Base-by-base conservation (phyloP, 257 asterid genomes). In the Nicotiana paniculata region DNA sequence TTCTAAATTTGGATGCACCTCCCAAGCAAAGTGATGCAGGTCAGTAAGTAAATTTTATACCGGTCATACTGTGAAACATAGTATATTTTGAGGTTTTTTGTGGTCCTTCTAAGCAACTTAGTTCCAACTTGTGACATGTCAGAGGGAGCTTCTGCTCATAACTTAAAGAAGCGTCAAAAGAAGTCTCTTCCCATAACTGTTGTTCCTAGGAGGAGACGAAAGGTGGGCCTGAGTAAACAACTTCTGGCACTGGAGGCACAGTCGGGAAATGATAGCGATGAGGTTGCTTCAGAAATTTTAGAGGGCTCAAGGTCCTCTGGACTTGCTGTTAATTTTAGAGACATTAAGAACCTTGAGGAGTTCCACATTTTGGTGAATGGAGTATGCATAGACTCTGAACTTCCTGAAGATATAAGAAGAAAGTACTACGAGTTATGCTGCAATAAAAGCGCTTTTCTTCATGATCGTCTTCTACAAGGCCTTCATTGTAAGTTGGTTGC, bases 281-380 rank as follows among this genome's bases (percentile, higher is more conserved):
- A 90, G 84, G 94, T 93, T 77, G 93, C 92, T 62, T 93, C 97
- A 2, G 97, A 93, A 81, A 91, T 90, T 61, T 69, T 93, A 64
- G 94, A 93, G 81, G 90, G 93, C 39, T 85, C 92, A 74, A 89
- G 87, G 66, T 83, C 77, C 85, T 86, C 85, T 2, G 87, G 66
- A 81, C 85, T 90, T 17, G 74, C 88, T 13, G 35, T 58, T n/a
- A 85, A 62, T 33, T 86, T 90, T 43, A 87, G 86, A 78, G 96
- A 93, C 61, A 63, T 90, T 24, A 86, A 88, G 70, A 86, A 58
- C 89, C 90, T 91, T 24, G 90, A 91, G 67, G 91, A 89, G 5
- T 93, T 93, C 46, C 93, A 82, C 81, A 90, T 93, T 57, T 68
- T 92, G 85, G 90, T 90, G 64, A 89, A 89, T 33, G 97, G 95